These are phyloP conservation scores for Durusdinium trenchii DNA, from an alignment of 73 alveolate genomes.

Conservation along the genomic window DNA sequence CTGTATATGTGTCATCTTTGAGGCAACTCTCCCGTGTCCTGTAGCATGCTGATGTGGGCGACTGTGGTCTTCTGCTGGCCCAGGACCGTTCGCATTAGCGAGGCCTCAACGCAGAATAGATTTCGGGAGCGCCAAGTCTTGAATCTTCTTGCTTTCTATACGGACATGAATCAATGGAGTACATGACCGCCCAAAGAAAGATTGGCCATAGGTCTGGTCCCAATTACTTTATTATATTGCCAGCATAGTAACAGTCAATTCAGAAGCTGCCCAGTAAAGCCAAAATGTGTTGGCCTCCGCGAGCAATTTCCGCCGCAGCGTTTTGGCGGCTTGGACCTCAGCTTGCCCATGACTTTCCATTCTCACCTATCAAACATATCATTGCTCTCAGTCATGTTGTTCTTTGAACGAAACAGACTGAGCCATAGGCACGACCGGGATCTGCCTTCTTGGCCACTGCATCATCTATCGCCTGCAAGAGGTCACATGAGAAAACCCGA, in stretches of 20 bases:
- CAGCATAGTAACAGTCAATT: too few species aligned
- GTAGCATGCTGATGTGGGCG: conserved; percentile 89
- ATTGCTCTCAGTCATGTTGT: neutral
- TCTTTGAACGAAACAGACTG: neutral
- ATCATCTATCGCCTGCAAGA: conserved; percentile 73
- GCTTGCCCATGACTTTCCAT: neutral
- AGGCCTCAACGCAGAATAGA: conserved; percentile 21
- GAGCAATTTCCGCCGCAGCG: conserved; percentile 73
- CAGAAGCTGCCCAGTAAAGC: too few species aligned
- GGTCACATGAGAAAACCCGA: too few species aligned
- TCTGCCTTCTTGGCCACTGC: conserved; percentile 86
- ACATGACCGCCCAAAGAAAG: too few species aligned
- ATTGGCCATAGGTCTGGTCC: too few species aligned
- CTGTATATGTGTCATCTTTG: neutral
- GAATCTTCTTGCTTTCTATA: too few species aligned
- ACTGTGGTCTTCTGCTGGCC: conserved; percentile 89
- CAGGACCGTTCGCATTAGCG: conserved; percentile 86
- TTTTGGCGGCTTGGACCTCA: conserved; percentile 93
- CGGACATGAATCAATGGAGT: too few species aligned
- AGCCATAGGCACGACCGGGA: conserved; percentile 56
- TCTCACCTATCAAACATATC: neutral
- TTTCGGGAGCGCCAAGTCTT: neutral
- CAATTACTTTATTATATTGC: too few species aligned
- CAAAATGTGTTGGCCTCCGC: too few species aligned
- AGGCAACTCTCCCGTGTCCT: neutral